phyloP scores from a whole-genome alignment of 306 rosid species.

The Senna siamea region DNA sequence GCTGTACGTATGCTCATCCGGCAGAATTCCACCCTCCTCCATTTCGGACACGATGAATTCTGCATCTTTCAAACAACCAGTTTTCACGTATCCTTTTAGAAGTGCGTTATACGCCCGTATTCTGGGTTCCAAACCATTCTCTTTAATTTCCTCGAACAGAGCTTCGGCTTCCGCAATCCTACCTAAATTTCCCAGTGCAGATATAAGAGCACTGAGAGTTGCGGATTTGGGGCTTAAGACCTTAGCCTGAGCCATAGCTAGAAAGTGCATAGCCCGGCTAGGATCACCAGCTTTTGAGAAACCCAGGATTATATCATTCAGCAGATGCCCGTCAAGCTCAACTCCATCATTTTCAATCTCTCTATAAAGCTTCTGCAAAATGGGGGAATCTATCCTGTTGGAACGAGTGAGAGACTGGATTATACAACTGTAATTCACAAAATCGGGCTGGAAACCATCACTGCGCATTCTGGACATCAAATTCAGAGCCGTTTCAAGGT shows the following conservation, averaged over 20 bases:
- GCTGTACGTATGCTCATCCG: conserved; percentile 66
- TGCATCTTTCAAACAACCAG: conserved; percentile 62
- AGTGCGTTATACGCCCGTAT: conserved; percentile 71
- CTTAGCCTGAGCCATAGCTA: conserved; percentile 62
- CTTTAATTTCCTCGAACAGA: conserved; percentile 66
- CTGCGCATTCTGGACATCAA: conserved; percentile 72
- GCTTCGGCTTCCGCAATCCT: conserved; percentile 70
- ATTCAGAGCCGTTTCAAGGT: conserved; percentile 70
- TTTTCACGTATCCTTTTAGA: conserved; percentile 65
- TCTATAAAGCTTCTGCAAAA: conserved; percentile 63
- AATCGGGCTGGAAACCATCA: conserved; percentile 65
- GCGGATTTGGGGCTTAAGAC: conserved; percentile 65
- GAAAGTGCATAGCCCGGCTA: conserved; percentile 55
- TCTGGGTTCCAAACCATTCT: conserved; percentile 66
- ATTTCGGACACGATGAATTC: conserved; percentile 66
- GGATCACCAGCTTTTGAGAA: conserved; percentile 71
- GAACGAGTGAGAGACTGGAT: conserved; percentile 66
- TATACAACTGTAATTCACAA: conserved; percentile 64
- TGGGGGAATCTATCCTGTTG: conserved; percentile 59
- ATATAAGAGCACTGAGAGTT: conserved; percentile 56
- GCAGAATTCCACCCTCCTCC: conserved; percentile 63
- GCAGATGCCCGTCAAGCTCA: conserved; percentile 66
- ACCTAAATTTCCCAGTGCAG: conserved; percentile 58
- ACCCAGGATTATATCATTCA: conserved; percentile 62
- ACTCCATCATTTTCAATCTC: conserved; percentile 65